phyloP scores from a whole-genome alignment of 169 alveolate genomes.

The Cryptosporidium ubiquitum region DNA sequence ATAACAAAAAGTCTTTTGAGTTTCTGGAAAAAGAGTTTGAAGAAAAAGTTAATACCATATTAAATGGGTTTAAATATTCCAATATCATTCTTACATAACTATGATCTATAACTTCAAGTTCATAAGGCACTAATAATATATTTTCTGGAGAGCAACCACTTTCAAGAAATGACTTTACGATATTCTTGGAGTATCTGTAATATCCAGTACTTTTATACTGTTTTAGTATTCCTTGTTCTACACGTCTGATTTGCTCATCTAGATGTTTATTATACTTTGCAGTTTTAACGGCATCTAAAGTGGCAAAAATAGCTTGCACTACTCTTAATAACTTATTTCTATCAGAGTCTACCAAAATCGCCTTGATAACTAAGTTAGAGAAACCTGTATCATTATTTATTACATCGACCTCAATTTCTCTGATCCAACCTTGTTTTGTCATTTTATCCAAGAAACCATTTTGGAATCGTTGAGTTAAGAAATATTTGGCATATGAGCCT shows the following conservation, averaged over 20 bases:
- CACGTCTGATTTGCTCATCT: conserved; percentile 25
- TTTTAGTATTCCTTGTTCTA: conserved; percentile 32
- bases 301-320: conserved; percentile 7
- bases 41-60: conserved; percentile 14
- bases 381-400: conserved; percentile 24
- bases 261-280: conserved; percentile 12
- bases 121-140: conserved; percentile 27
- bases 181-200: conserved; percentile 23
- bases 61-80: conserved; percentile 23
- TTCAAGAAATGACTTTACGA: conserved; percentile 19
- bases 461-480: conserved; percentile 16
- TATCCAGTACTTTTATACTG: conserved; percentile 43
- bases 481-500: conserved; percentile 6
- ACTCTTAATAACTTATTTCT: background rate
- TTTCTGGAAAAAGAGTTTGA: conserved; percentile 24
- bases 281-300: conserved; percentile 2
- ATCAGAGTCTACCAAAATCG: conserved; percentile 5
- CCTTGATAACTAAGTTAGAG: conserved; percentile 23
- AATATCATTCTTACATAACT: background rate
- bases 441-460: background rate
- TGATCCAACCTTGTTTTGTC: conserved; percentile 1
- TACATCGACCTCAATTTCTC: conserved; percentile 14
- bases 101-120: conserved; percentile 6
- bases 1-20: conserved; percentile 41
- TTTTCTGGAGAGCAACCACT: conserved; percentile 17